Conservation (phyloP, 2,329 filamentous ascomycete species). For the Cytospora chrysosperma region DNA sequence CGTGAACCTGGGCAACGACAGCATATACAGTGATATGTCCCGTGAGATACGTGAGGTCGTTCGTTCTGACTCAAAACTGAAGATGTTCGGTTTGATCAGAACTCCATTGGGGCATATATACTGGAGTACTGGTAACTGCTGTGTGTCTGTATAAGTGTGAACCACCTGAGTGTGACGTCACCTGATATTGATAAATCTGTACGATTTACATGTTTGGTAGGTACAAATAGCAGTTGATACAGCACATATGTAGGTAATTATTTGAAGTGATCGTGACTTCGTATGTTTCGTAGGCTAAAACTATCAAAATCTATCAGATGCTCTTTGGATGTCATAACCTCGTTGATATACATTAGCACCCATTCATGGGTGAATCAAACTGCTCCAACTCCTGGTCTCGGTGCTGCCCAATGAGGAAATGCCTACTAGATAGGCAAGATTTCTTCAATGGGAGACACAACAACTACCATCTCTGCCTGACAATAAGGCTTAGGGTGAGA, state of each 20-base stretch:
- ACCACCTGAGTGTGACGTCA: constrained; percentile 19
- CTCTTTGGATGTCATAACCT: not conserved
- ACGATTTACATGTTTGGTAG: no score
- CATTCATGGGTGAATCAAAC: not conserved
- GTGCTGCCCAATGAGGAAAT: not conserved
- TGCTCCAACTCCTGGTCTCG: not conserved
- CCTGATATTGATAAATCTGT: not conserved
- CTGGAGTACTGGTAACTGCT: no score
- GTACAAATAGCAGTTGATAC: not conserved
- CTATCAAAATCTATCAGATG: not conserved
- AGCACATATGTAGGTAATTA: not conserved
- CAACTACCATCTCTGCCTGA: not conserved
- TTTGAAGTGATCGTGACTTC: not conserved
- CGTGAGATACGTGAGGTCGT: not conserved
- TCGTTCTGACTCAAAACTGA: not conserved
- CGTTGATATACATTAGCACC: not conserved
- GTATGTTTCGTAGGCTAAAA: no score
- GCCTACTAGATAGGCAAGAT: not conserved
- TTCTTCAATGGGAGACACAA: not conserved
- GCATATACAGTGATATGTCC: not conserved
- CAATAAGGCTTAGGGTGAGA: not conserved
- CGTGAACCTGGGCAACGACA: not conserved
- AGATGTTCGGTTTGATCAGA: not conserved
- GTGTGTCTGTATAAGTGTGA: not conserved
- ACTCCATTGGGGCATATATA: not conserved